Base-by-base conservation (phyloP, 129 eudicot genomes). In the Flaveria bidentis region DNA sequence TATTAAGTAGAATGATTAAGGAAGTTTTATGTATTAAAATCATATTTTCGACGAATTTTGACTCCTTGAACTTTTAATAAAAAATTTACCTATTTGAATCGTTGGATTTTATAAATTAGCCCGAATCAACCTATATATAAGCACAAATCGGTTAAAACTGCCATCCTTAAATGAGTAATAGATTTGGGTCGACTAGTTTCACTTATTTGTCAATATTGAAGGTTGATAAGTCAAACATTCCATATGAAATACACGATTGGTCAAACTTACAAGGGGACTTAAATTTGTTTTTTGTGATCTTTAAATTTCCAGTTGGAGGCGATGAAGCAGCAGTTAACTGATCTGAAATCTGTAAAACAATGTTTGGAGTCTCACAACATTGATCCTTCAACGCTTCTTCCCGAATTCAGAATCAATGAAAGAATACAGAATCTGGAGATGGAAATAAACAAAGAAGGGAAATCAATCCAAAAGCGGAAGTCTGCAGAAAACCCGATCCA, bases 301-400 rank as follows among this genome's bases (percentile, higher is more conserved):
- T 57, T 61, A 67, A 65, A 14, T 71, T 74, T 86, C 84, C 89
- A 88, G 94, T 69, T 68, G 15, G 86, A 73, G 52, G 85, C 83
- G 66, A 78, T 72, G 45, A 85, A 65, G 77, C 84, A 78, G 73
- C 89, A 81, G 64, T 55, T 88, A 47, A 73, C 41, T 61, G 78
- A 81, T 52, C 62, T 88, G 75, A 88, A 73, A 74, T 82, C 88
- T 46, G 61, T 91, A 64, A 23, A 64, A 57, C 83, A 67, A 42
- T 91, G 90, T 69, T 76, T 87, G 82, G 80, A 86, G 77, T 33
- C 78, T 50, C 90, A 88, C 83, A 85, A 80, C 1, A 52, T 88
- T 30, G 87, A 91, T 69, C 85, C 87, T 28, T 79, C 85, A 28
- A 81, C 78, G 39, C 51, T 77, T 52, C 80, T 86, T 60, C 83